A percentile compares a stretch with the other conserved stretches of the same genome.
Evolutionary conservation across 495 filamentous ascomycete genomes (phyloP).

Genomic region (Xylaria cubensis): DNA sequence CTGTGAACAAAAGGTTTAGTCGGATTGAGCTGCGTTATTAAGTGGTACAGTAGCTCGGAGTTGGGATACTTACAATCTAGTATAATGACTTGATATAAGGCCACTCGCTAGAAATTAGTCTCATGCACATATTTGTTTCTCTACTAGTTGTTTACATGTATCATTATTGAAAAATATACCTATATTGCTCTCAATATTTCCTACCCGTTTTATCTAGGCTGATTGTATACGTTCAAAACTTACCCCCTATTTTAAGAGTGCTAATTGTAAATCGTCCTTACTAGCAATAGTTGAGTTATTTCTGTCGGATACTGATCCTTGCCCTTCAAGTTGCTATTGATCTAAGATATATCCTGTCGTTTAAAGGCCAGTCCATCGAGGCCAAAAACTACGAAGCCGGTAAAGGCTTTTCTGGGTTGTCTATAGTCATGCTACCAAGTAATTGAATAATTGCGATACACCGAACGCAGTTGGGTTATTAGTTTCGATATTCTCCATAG

Average conservation of each 20-base stretch:
- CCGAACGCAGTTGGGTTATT: no score
- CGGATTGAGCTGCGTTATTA: slow-evolving; percentile 40
- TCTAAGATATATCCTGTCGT: neutral
- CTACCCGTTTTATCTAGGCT: no score
- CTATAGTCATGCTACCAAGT: neutral
- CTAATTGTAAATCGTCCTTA: no score
- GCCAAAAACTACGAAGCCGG: neutral
- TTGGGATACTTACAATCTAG: neutral
- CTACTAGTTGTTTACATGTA: neutral
- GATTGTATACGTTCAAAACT: no score
- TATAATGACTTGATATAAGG: no score
- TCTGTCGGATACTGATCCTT: neutral
- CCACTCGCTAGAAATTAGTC: neutral
- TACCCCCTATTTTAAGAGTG: no score
- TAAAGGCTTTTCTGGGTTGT: neutral
- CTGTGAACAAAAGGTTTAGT: slow-evolving; percentile 36
- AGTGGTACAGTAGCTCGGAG: neutral
- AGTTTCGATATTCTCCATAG: neutral
- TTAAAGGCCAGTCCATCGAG: neutral
- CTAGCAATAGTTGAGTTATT: no score
- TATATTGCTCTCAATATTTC: neutral
- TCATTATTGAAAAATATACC: neutral
- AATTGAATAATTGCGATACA: neutral
- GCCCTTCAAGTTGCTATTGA: no score
- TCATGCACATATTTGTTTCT: slow-evolving; percentile 6